These are phyloP conservation scores for Tilletia caries DNA, from an alignment of 1,284 basidiomycete species.

Conservation along the genomic window DNA sequence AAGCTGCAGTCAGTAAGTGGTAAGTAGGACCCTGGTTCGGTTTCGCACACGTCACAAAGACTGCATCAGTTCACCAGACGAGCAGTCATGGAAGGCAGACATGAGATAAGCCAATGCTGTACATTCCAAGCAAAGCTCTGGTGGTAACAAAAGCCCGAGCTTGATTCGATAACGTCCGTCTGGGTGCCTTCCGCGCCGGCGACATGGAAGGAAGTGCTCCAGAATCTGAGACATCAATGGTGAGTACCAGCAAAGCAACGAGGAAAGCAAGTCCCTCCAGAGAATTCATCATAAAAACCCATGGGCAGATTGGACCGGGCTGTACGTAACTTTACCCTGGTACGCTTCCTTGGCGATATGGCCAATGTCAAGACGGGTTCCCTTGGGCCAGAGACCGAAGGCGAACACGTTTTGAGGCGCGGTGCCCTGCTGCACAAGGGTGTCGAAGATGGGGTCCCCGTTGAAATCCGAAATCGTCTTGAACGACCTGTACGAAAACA, in stretches of 20 bases:
- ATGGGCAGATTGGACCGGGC: not conserved
- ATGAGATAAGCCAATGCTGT: no score
- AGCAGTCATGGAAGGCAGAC: no score
- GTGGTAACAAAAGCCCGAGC: no score
- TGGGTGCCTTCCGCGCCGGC: constrained; percentile 5
- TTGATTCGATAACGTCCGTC: constrained; percentile 16
- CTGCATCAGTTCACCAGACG: no score
- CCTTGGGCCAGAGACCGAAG: constrained; percentile 14
- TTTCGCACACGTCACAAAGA: no score
- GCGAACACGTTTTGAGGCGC: constrained; percentile 8
- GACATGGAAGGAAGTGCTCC: not conserved
- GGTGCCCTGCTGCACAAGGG: constrained; percentile 3
- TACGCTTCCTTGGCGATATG: constrained; percentile 9
- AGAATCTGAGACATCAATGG: not conserved
- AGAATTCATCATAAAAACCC: not conserved
- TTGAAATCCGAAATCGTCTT: constrained; percentile 16
- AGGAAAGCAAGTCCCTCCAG: no score
- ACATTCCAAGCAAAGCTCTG: no score
- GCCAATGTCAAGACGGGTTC: constrained; percentile 14
- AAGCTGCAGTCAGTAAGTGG: no score
- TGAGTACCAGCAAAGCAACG: not conserved
- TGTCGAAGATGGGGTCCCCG: constrained; percentile 14
- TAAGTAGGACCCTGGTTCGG: no score
- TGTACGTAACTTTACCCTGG: constrained; percentile 8
- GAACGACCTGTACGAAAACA: no score